Percentiles rank a stretch among this genome's conserved stretches.
Conservation (phyloP, 2,329 filamentous ascomycete genomes). For the Claviceps africana region DNA sequence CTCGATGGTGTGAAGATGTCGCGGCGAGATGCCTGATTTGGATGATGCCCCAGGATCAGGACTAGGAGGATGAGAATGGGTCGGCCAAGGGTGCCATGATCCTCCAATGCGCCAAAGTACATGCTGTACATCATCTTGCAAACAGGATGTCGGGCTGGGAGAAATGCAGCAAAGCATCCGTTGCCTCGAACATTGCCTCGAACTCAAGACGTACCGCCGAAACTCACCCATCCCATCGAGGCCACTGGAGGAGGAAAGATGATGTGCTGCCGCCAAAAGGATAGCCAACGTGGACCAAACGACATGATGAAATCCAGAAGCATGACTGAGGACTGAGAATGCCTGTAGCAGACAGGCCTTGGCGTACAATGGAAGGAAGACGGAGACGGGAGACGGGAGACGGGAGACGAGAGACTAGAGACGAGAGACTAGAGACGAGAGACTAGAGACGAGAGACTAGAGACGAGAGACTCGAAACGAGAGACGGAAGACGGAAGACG, state of each 20-base stretch:
- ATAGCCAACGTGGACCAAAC: no score
- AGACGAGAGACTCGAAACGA: no score
- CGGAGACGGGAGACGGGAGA: no score
- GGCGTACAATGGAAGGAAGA: no score
- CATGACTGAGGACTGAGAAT: not conserved
- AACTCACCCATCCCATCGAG: not conserved
- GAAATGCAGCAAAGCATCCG: not conserved
- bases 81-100: not conserved
- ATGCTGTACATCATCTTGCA: not conserved
- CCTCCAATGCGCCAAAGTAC: not conserved
- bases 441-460: no score
- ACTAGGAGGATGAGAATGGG: constrained; percentile 1
- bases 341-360: not conserved
- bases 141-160: not conserved
- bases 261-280: not conserved
- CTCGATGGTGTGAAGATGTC: not conserved
- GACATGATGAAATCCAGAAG: not conserved
- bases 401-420: no score
- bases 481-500: no score
- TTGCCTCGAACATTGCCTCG: no score
- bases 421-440: no score
- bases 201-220: not conserved
- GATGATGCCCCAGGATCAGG: not conserved
- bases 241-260: not conserved
- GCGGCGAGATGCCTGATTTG: not conserved